Percentiles rank a stretch among this genome's conserved stretches.
Evolutionary conservation across 2,329 filamentous ascomycete genomes (phyloP).

Genomic region (Basipetospora chlamydospora): DNA sequence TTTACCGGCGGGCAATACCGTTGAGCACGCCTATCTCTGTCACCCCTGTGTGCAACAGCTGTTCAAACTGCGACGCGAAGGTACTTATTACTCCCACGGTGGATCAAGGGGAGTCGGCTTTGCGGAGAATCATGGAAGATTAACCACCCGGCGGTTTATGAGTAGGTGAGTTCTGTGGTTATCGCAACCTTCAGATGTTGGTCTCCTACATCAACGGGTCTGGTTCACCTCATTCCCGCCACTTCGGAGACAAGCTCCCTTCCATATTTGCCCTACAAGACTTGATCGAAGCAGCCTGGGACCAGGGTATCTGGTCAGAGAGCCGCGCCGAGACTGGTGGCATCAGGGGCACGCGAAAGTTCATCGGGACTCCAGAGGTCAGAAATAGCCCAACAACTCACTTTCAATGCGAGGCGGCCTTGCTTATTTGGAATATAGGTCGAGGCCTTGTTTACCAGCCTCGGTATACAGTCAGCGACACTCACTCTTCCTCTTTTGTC

Average conservation of each 20-base stretch:
- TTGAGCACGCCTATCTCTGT: slow-evolving; percentile 66
- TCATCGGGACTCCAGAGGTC: slow-evolving; percentile 86
- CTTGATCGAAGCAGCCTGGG: slow-evolving; percentile 78
- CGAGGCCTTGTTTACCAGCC: slow-evolving; percentile 58
- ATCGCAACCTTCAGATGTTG: slow-evolving; percentile 89
- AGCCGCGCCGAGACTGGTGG: slow-evolving; percentile 74
- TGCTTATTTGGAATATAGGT: slow-evolving; percentile 41
- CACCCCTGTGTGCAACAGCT: slow-evolving; percentile 63
- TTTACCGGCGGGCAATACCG: slow-evolving; percentile 26
- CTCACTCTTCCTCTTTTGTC: no score
- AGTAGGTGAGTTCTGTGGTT: slow-evolving; percentile 78
- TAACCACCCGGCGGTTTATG: neutral
- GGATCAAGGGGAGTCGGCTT: neutral
- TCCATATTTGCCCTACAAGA: slow-evolving; percentile 74
- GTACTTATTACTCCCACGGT: slow-evolving; percentile 18
- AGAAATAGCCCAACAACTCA: slow-evolving; percentile 8
- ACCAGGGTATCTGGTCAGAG: slow-evolving; percentile 61
- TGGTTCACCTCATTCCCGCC: slow-evolving; percentile 38
- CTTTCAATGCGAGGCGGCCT: no score
- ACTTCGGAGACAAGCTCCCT: slow-evolving; percentile 49
- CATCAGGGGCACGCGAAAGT: slow-evolving; percentile 78
- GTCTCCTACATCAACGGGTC: slow-evolving; percentile 59
- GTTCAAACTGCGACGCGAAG: slow-evolving; percentile 65
- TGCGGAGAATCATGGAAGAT: no score
- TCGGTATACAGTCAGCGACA: slow-evolving; percentile 48